Percentiles rank a stretch among this genome's conserved stretches.
Conservation (phyloP, 2,329 filamentous ascomycete species). For the Sporothrix brasiliensis region DNA sequence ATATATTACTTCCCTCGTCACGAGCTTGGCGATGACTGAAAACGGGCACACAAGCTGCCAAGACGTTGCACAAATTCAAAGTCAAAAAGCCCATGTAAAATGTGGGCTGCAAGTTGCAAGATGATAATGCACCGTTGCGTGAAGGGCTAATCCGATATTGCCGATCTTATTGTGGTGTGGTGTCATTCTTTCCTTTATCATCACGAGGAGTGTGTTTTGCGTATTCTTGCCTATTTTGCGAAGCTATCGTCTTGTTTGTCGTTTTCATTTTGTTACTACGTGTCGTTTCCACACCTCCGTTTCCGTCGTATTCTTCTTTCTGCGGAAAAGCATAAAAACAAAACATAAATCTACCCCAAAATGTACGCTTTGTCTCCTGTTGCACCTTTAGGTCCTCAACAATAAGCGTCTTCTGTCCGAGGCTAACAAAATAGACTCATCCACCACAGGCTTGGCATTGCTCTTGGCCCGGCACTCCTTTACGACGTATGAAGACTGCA, state of each 20-base stretch:
- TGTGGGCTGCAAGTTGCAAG: not conserved
- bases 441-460: constrained; percentile 31
- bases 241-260: no score
- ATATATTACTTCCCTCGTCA: not conserved
- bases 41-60: not conserved
- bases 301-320: no score
- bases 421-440: constrained; percentile 31
- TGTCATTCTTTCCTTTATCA: not conserved
- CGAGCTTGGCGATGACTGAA: not conserved
- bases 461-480: constrained; percentile 29
- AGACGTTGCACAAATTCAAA: constrained; percentile 23
- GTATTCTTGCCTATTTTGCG: not conserved
- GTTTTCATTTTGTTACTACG: not conserved
- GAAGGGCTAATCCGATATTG: constrained; percentile 30
- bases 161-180: constrained; percentile 22
- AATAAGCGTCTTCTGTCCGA: constrained; percentile 25
- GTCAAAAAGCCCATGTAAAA: not conserved
- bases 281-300: no score
- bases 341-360: no score
- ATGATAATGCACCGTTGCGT: not conserved
- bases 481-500: not conserved
- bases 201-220: not conserved
- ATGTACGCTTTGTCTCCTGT: no score
- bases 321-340: no score
- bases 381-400: not conserved